Evolutionary conservation across 805 yeast genomes (phyloP), one percentile per base, ranked within the genome.

Genomic region (Lipomyces starkeyi): DNA sequence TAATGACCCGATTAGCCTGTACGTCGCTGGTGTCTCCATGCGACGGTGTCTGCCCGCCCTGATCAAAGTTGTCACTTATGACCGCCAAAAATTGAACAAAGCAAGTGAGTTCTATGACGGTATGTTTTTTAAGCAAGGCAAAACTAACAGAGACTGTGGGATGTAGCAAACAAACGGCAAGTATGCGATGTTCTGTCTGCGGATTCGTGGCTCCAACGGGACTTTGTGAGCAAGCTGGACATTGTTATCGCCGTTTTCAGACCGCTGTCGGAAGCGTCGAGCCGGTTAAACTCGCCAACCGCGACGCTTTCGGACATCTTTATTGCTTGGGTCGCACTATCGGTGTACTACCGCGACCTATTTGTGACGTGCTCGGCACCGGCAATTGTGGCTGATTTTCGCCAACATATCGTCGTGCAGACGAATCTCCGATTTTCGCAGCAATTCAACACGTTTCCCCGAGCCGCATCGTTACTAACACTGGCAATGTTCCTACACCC

Each of bases 401-500:
- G 67, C 6, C 57, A 52, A 29, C 49, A 59, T 14, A 29, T 68
- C 13, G 49, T 68, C 11, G 20, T 40, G 7, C 64, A 40, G 11
- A 27, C 35, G 22, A 68, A 68, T 25, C 13, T 35, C 53, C 71
- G 70, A 14, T 66, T 62, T 34, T 25, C 61, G 8, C 69, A 68
- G 57, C 71, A 68, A 40, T 52, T 68, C 35, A 37, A 54, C 8
- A 29, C 65, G 13, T 9, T 17, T 14, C 52, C 62, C n/a, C 61
- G 69, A 6, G 37, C 62, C 6, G 65, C 68, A 8, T 58, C 70
- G 35, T 60, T 65, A 3, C 35, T 64, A n/a, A 64, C 68, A 1
- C 59, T 66, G 25, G 67, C 70, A 2, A 49, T 62, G 57, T 69
- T 63, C 52, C 59, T 69, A 7, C 72, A 69, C 57, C 72, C 72